Conservation (phyloP, 2,329 filamentous ascomycete species). For the Cytospora chrysosperma region DNA sequence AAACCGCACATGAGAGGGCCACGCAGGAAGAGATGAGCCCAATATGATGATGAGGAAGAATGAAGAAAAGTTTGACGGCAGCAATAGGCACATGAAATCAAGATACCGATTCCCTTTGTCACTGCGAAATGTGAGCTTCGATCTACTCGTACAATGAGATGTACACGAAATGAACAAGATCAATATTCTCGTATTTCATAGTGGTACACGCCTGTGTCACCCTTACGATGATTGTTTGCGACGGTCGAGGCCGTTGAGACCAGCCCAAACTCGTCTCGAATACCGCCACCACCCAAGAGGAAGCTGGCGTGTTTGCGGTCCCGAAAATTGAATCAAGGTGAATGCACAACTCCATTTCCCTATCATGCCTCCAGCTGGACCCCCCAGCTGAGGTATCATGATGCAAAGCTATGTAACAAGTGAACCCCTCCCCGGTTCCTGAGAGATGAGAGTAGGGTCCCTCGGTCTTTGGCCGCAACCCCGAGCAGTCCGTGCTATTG, state of each 20-base stretch:
- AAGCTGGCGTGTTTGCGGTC: not conserved
- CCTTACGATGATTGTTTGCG: not conserved
- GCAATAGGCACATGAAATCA: not conserved
- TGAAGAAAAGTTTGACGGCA: not conserved
- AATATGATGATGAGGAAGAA: not conserved
- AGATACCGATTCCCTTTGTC: not conserved
- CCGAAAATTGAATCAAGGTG: not conserved
- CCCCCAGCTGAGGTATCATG: slow-evolving; percentile 8
- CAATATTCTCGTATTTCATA: too few relatives aligned
- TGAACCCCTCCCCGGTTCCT: slow-evolving; percentile 4
- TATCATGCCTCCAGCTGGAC: not conserved
- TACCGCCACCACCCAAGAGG: not conserved
- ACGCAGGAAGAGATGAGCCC: not conserved
- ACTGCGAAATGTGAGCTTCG: too few relatives aligned
- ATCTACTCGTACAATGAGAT: too few relatives aligned
- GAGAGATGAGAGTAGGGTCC: slow-evolving; percentile 8
- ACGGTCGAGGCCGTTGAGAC: not conserved
- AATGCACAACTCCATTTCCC: slow-evolving; percentile 9
- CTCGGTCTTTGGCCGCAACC: slow-evolving; percentile 3
- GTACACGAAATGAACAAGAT: too few relatives aligned
- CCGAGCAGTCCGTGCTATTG: slow-evolving; percentile 13
- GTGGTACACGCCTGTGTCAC: too few relatives aligned
- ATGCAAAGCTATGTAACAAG: slow-evolving; percentile 14
- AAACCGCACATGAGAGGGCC: not conserved
- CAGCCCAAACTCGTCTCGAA: not conserved